Conservation (phyloP, 2,329 filamentous ascomycete genomes). For the Fusarium tuaranense region DNA sequence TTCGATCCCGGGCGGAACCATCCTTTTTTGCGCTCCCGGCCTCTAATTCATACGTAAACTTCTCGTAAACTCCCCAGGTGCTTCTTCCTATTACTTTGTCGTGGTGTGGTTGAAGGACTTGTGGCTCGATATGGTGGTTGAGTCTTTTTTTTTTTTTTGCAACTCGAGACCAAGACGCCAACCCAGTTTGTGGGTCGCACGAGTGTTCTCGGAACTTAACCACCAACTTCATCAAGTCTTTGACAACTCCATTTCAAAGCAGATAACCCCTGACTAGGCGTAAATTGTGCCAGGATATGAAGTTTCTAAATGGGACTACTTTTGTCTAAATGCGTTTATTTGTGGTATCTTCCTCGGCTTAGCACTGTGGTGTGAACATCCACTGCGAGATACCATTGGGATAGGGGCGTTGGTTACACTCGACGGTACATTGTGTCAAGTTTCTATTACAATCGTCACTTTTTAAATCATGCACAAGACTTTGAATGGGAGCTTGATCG, state of each 20-base stretch:
- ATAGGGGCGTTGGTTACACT: background rate
- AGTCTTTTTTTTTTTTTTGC: background rate
- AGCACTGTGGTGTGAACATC: background rate
- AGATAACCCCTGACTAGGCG: background rate
- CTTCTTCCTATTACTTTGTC: background rate
- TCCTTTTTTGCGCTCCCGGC: conserved; percentile 4
- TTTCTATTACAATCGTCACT: background rate
- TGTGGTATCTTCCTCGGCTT: background rate
- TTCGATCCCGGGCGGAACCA: conserved; percentile 44
- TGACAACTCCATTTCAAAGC: background rate
- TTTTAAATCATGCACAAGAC: background rate
- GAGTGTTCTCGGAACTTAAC: background rate
- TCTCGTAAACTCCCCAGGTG: background rate
- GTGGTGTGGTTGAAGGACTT: background rate
- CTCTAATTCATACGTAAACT: background rate
- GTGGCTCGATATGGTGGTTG: background rate
- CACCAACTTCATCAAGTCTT: background rate
- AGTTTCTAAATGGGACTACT: no score
- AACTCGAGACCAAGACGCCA: background rate
- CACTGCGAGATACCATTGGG: no score
- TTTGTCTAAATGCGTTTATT: background rate
- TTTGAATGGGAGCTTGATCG: background rate
- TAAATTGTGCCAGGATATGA: background rate
- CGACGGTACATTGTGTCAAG: background rate
- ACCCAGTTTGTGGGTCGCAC: background rate